Conservation (phyloP, 768 basidiomycete genomes). For the Lentinula boryana region DNA sequence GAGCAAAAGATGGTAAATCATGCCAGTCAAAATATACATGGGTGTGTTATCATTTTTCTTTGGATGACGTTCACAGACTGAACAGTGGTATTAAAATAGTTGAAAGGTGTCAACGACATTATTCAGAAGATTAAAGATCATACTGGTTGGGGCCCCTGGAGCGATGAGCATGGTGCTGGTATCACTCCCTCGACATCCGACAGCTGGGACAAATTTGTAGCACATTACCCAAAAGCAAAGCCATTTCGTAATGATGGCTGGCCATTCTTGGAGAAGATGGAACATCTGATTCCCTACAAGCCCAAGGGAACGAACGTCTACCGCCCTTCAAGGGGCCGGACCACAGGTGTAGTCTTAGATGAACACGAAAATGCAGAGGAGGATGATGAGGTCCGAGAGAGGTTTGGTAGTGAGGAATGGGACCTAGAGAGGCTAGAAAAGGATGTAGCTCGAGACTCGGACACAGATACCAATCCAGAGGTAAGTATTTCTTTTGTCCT, state of each 20-base stretch:
- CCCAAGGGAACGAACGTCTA: background rate
- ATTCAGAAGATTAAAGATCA: background rate
- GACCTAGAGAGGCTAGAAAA: background rate
- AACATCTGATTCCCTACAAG: background rate
- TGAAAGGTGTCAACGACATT: background rate
- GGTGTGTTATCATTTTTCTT: background rate
- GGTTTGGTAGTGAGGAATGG: background rate
- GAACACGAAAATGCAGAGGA: background rate
- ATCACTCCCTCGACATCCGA: background rate
- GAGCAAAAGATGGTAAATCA: background rate
- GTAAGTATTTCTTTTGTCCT: background rate
- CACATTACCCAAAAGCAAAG: background rate
- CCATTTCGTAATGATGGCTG: conserved; percentile 3
- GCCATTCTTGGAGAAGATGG: background rate
- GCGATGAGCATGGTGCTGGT: background rate
- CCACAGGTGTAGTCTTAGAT: background rate
- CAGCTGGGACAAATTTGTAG: background rate
- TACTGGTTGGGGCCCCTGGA: background rate
- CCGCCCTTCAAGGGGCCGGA: background rate
- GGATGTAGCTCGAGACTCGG: background rate
- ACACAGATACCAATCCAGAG: background rate
- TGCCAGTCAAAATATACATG: background rate
- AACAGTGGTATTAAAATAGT: background rate
- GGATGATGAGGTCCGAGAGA: background rate
- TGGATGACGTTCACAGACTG: background rate